These are phyloP conservation scores for Calocera viscosa DNA, from an alignment of 768 basidiomycete species.

Conservation along the genomic window DNA sequence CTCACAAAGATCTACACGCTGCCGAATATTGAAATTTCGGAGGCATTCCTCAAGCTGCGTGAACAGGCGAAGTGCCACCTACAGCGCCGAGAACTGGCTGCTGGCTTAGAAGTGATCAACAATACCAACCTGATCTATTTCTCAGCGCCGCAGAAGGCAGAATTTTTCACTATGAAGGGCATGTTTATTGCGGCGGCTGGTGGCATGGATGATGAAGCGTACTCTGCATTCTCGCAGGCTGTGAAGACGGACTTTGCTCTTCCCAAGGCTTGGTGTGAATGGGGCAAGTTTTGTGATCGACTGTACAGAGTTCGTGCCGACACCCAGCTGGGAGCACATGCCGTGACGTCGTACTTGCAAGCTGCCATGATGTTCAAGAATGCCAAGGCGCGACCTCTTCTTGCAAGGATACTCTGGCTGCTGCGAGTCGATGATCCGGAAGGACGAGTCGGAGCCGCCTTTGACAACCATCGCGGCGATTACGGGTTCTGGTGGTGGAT, in stretches of 20 bases:
- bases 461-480: constrained; percentile 93
- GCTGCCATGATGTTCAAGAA: constrained; percentile 92
- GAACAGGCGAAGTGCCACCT: constrained; percentile 98
- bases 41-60: constrained; percentile 95
- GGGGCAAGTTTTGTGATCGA: constrained; percentile 87
- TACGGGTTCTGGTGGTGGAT: constrained; percentile 99
- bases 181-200: constrained; percentile 91
- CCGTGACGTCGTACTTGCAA: constrained; percentile 95
- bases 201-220: constrained; percentile 72
- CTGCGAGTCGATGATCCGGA: constrained; percentile 75
- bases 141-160: constrained; percentile 84
- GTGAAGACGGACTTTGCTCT: constrained; percentile 91
- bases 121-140: constrained; percentile 99
- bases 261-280: constrained; percentile 97
- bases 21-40: constrained; percentile 99
- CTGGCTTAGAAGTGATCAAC: constrained; percentile 96
- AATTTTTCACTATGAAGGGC: constrained; percentile 96
- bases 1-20: constrained; percentile 96
- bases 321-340: constrained; percentile 59
- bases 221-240: constrained; percentile 82
- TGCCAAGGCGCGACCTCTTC: constrained; percentile 79
- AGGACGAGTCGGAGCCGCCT: constrained; percentile 40
- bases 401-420: constrained; percentile 91
- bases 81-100: constrained; percentile 85
- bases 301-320: constrained; percentile 72